Conservation (phyloP, 352 stramenopile species). For the Phytopythium cucurbitacearum region DNA sequence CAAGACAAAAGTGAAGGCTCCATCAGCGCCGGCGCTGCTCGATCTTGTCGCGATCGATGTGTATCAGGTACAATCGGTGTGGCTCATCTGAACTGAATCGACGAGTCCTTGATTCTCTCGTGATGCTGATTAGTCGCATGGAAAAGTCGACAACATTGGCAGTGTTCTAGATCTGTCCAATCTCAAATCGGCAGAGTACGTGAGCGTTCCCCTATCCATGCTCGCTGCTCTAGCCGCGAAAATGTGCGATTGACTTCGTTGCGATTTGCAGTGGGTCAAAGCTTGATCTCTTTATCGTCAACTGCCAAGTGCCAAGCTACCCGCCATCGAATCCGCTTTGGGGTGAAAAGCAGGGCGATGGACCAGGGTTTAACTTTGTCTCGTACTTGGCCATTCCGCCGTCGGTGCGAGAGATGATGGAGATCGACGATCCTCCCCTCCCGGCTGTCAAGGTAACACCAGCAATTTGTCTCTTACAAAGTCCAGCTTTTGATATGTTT, state of each 20-base stretch:
- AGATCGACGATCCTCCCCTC: slow-evolving; percentile 27
- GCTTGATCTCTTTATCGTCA: slow-evolving; percentile 75
- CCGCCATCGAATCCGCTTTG: slow-evolving; percentile 79
- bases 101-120: background rate
- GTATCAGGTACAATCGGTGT: slow-evolving; percentile 36
- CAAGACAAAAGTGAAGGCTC: slow-evolving; percentile 66
- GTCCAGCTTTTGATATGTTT: background rate
- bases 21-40: slow-evolving; percentile 49
- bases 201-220: background rate
- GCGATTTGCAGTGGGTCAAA: slow-evolving; percentile 12
- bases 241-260: background rate
- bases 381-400: slow-evolving; percentile 73
- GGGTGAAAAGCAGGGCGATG: slow-evolving; percentile 73
- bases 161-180: slow-evolving; percentile 58
- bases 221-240: background rate
- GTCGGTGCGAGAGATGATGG: slow-evolving; percentile 46
- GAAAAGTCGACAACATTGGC: slow-evolving; percentile 71
- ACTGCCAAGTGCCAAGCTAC: slow-evolving; percentile 83
- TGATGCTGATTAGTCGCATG: slow-evolving; percentile 33
- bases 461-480: background rate
- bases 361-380: slow-evolving; percentile 76
- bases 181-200: slow-evolving; percentile 29
- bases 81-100: background rate
- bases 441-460: slow-evolving; percentile 42
- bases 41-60: slow-evolving; percentile 68